phyloP scores from a whole-genome alignment of 2,329 filamentous ascomycete genomes.

The Paecilomyces formosus region DNA sequence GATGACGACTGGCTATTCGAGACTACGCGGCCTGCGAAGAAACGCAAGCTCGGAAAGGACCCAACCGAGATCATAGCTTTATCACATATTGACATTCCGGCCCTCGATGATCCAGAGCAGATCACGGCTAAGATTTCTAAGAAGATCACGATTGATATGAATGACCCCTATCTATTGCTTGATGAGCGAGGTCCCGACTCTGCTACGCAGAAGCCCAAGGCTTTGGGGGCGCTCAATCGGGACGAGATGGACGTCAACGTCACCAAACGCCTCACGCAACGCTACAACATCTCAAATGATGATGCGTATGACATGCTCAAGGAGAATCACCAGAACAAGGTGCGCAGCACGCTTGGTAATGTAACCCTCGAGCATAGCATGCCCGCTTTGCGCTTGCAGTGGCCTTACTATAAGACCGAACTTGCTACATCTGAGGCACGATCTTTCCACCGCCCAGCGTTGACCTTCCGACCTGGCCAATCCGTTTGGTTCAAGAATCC shows the following conservation, averaged over 20 bases:
- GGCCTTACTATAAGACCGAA: constrained; percentile 91
- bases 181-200: constrained; percentile 65
- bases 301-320: constrained; percentile 92
- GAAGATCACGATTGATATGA: constrained; percentile 74
- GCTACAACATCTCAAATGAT: constrained; percentile 96
- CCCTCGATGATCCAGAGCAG: constrained; percentile 73
- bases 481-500: constrained; percentile 67
- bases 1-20: constrained; percentile 46
- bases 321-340: constrained; percentile 93
- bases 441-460: constrained; percentile 75
- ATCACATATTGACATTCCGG: constrained; percentile 57
- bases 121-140: constrained; percentile 67
- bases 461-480: constrained; percentile 64
- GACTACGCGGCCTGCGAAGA: constrained; percentile 53
- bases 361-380: constrained; percentile 91
- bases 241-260: constrained; percentile 63
- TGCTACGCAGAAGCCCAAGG: constrained; percentile 46
- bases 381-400: constrained; percentile 83
- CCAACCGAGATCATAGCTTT: constrained; percentile 42
- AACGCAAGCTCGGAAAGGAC: constrained; percentile 49
- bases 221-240: constrained; percentile 24
- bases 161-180: constrained; percentile 78
- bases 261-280: constrained; percentile 64
- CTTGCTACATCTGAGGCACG: constrained; percentile 64
- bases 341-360: constrained; percentile 84